These are phyloP conservation scores for Cladosporium sp. DNA, from an alignment of 2,329 filamentous ascomycete genomes.

Conservation along the genomic window DNA sequence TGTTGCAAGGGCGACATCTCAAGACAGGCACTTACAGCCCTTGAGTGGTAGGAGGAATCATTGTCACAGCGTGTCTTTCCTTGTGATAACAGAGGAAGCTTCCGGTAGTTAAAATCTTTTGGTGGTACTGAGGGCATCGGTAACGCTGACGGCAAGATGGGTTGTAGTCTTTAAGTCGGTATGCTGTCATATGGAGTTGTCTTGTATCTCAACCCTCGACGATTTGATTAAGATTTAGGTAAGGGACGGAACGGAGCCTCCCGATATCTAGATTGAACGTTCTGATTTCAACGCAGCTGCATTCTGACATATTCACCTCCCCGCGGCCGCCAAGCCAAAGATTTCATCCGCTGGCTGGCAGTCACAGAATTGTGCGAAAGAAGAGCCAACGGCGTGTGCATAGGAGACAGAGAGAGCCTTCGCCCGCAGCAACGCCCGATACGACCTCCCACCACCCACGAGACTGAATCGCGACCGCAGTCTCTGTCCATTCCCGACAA, in stretches of 20 bases:
- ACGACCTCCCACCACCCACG: constrained; percentile 2
- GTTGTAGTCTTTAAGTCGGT: no score
- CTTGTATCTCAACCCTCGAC: no score
- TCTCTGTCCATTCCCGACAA: neutral
- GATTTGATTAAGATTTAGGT: no score
- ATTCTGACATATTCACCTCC: neutral
- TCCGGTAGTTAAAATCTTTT: no score
- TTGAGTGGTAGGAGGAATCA: constrained; percentile 23
- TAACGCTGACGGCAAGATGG: no score
- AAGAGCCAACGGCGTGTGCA: neutral
- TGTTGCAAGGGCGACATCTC: constrained; percentile 17
- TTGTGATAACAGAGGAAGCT: constrained; percentile 10
- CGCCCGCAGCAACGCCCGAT: neutral
- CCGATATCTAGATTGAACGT: no score
- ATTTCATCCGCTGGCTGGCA: neutral
- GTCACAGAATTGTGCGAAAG: neutral
- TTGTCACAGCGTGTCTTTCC: constrained; percentile 20
- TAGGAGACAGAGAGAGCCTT: neutral
- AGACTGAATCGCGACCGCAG: constrained; percentile 10
- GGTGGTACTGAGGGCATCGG: no score
- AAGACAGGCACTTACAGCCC: constrained; percentile 19
- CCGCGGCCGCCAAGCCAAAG: constrained; percentile 4
- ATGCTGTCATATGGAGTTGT: no score
- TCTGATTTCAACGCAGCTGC: no score
- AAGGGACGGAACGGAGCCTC: no score